phyloP scores from a whole-genome alignment of 2,329 filamentous ascomycete genomes.

The Arthrobotrys entomopaga region DNA sequence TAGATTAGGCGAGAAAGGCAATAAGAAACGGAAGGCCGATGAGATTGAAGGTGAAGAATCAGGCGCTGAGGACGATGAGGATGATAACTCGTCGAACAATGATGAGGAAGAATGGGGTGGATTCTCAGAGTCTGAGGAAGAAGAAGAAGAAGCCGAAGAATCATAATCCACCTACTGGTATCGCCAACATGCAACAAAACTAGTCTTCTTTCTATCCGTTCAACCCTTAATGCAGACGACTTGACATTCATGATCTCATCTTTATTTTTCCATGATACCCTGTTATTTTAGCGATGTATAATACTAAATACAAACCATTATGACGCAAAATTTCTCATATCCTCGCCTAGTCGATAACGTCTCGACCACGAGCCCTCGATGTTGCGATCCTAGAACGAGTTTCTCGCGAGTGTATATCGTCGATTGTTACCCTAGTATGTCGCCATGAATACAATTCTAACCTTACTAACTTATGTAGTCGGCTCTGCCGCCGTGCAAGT shows the following conservation, averaged over 20 bases:
- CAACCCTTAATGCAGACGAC: background rate
- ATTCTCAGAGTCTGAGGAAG: slow-evolving; percentile 55
- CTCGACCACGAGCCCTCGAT: background rate
- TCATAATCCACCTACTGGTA: background rate
- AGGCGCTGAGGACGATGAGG: slow-evolving; percentile 61
- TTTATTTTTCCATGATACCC: slow-evolving; percentile 47
- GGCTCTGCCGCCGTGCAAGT: slow-evolving; percentile 21
- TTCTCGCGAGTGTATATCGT: background rate
- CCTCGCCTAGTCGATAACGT: slow-evolving; percentile 3
- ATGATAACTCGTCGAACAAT: slow-evolving; percentile 62
- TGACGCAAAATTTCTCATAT: slow-evolving; percentile 47
- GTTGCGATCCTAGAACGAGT: slow-evolving; percentile 12
- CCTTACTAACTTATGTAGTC: background rate
- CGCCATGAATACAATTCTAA: slow-evolving; percentile 18
- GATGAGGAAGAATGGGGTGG: slow-evolving; percentile 56
- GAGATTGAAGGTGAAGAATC: slow-evolving; percentile 62
- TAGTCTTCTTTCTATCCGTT: background rate
- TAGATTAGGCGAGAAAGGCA: slow-evolving; percentile 79
- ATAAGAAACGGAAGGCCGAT: slow-evolving; percentile 75
- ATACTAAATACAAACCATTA: slow-evolving; percentile 28
- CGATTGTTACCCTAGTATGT: background rate
- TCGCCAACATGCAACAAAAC: background rate
- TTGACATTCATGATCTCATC: slow-evolving; percentile 25
- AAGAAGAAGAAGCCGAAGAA: slow-evolving; percentile 58
- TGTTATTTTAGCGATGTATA: slow-evolving; percentile 46